Percentiles rank a stretch among this genome's conserved stretches.
Evolutionary conservation across 2,329 filamentous ascomycete species (phyloP).

Genomic region (Ceratocystis eucalypticola): DNA sequence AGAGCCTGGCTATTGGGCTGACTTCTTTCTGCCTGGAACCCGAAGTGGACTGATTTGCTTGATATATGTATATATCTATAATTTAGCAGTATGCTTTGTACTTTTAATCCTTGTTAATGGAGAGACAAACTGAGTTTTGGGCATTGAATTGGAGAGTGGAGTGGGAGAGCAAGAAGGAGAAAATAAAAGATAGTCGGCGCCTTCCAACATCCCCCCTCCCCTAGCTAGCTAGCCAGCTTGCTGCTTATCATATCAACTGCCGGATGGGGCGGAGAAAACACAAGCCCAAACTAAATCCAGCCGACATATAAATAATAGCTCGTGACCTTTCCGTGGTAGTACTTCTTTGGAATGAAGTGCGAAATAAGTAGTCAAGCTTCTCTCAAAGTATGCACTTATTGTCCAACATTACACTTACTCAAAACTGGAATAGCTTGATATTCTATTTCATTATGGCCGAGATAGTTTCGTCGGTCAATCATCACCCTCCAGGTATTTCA

Average conservation of each 20-base stretch:
- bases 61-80: background rate
- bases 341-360: background rate
- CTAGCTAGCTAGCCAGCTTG: too few relatives aligned
- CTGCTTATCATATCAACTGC: background rate
- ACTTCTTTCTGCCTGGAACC: background rate
- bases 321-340: background rate
- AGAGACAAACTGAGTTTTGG: background rate
- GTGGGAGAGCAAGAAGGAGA: background rate
- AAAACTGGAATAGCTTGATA: background rate
- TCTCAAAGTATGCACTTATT: background rate
- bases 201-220: background rate
- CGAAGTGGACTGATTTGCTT: background rate
- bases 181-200: background rate
- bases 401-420: background rate
- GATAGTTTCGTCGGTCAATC: too few relatives aligned
- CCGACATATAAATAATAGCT: background rate
- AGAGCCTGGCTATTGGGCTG: background rate
- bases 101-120: background rate
- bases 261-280: slow-evolving; percentile 1
- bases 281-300: background rate
- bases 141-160: background rate
- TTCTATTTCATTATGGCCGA: too few relatives aligned
- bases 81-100: background rate
- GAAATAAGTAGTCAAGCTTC: background rate
- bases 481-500: too few relatives aligned